These are phyloP conservation scores for Fraxinus anomala DNA, from an alignment of 257 asterid genomes.

Conservation along the genomic window DNA sequence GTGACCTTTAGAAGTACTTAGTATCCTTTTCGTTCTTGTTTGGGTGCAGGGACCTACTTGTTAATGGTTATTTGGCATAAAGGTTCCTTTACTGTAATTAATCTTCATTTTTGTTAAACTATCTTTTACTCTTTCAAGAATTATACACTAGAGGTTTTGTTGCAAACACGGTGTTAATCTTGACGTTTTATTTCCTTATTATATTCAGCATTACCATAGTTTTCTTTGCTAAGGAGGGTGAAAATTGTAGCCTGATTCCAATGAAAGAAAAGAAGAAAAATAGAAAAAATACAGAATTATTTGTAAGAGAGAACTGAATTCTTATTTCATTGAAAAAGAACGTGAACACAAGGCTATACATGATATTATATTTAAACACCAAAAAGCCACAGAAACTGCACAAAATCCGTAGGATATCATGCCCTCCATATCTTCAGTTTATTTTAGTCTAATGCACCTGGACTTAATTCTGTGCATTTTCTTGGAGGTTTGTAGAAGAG, in stretches of 20 bases:
- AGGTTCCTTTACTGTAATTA: background rate
- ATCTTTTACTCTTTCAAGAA: background rate
- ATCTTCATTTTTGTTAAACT: background rate
- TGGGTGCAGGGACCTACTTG: background rate
- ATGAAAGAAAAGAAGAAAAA: slow-evolving; percentile 22
- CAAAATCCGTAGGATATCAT: too few species aligned
- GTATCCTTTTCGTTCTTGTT: background rate
- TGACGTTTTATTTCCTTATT: slow-evolving; percentile 12
- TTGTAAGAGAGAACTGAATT: too few species aligned
- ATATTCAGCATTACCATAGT: slow-evolving; percentile 69
- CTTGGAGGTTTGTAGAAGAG: too few species aligned
- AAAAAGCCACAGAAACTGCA: too few species aligned
- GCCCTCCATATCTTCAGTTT: too few species aligned
- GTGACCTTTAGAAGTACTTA: background rate
- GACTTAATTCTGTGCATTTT: too few species aligned
- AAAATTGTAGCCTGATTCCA: slow-evolving; percentile 74
- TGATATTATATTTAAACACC: too few species aligned
- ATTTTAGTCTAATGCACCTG: too few species aligned
- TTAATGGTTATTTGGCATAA: background rate
- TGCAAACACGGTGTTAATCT: background rate
- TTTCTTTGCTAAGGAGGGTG: slow-evolving; percentile 96
- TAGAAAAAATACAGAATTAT: too few species aligned
- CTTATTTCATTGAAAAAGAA: too few species aligned
- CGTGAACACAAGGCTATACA: too few species aligned
- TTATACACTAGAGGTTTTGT: background rate